Evolutionary conservation across 176 grass and related monocot species (phyloP), one percentile per base, ranked within the genome.

Genomic region (Oryza coarctata): DNA sequence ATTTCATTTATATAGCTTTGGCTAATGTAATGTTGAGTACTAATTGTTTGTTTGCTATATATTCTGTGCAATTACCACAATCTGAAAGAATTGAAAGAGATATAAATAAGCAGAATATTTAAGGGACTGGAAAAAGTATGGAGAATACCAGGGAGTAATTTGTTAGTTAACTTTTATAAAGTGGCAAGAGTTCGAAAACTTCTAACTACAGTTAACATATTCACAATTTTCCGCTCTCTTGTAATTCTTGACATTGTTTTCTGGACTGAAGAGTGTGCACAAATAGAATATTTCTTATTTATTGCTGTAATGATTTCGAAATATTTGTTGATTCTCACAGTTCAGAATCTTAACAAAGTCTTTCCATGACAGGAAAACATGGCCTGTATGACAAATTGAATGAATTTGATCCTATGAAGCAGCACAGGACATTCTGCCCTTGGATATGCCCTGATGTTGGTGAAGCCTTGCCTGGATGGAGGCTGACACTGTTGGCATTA

Each of bases 351-450:
- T 86, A 57, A 50, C 23, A 25, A 8, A 26, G 25, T 68, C 55
- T 83, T 87, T 79, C 35, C 58, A 18, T 62, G 68, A 55, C 85
- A 90, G 94, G 81, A 49, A 90, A 86, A 47, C 60, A 76, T 50
- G 77, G 84, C 11, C 78, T 91, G 31, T 89, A 86, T 57, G 79
- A 89, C 61, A 87, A 80, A 81, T 70, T 89, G 74, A 88, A 86
- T 34, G 87, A 92, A 71, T 94, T 99, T 71, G 97, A 99, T 68
- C 93, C 93, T 84, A 81, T 96, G 66, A 96, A 85, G 89, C 93
- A 95, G 58, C 97, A 99, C 85, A 80, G 97, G 77, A 81, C 89
- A 17, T 99, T 95, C 82, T 99, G 97, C 82, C 91, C 97, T 65
- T 99, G 96, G 96, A 90, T 90, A 55, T 76, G 90, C 81, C 90